Evolutionary conservation across 257 asterid species (phyloP), one percentile per base, ranked within the genome.

Genomic region (Solanum bulbocastanum): DNA sequence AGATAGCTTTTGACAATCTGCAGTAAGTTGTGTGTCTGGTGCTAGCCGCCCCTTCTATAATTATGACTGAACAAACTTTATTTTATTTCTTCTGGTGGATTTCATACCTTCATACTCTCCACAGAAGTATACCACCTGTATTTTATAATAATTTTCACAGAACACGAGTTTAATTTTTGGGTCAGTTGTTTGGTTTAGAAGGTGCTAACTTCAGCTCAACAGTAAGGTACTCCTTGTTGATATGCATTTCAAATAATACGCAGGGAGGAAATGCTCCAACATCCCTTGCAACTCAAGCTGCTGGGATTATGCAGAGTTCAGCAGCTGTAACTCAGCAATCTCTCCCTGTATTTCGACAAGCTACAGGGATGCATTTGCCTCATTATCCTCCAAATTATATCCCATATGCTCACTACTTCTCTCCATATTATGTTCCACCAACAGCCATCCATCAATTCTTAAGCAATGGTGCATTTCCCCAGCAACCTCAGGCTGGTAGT

Each of bases 341-440:
- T 65, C 93, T 93, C 85, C 93, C 94, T 46, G 90, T 95, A 40
- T 96, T 93, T 90, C 94, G 98, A 87, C 98, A 95, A 68, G 98
- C 99, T 83, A 69, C 96, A 44, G 98, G 98, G 71, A 88, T 96
- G 88, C 99, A 94, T 88, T 90, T 94, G 32, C 93, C 98, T 68
- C 98, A 94, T 90, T 96, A 94, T 86, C 98, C 98, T 82, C 93
- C 96, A 52, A 96, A 91, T 89, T 96, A 92, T 91, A 76, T 94
- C 40, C 97, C 98, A 84, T 95, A 96, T 66, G 92, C 93, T 78
- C 99, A 92, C 89, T 96, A 96, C 91, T 92, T 93, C 87, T 88
- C 98, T 82, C 98, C 99, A 58, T 92, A 89, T 91, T 94, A 92
- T 87, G 91, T 92, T 90, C 96, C 95, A 10, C 97, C 95, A 93